phyloP scores from a whole-genome alignment of 2,329 filamentous ascomycete species.

The Hypoxylon sp. region DNA sequence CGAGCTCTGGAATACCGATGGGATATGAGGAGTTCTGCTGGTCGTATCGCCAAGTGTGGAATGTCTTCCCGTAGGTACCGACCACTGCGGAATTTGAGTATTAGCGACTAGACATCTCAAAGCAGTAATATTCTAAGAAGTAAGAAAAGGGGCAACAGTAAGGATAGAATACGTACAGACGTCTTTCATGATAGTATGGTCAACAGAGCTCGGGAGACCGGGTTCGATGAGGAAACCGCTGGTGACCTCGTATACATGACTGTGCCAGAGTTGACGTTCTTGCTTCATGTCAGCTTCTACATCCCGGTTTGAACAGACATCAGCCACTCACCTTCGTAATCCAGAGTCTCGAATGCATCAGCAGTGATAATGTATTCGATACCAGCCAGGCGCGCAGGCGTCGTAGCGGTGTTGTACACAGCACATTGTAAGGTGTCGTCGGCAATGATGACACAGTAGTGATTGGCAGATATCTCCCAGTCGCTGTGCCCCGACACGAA shows the following conservation, averaged over 20 bases:
- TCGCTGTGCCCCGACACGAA: conserved; percentile 44
- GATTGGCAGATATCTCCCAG: conserved; percentile 48
- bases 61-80: conserved; percentile 49
- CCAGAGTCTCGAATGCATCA: conserved; percentile 44
- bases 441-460: conserved; percentile 47
- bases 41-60: conserved; percentile 50
- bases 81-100: conserved; percentile 30
- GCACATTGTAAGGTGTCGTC: conserved; percentile 46
- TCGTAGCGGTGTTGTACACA: conserved; percentile 42
- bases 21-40: conserved; percentile 60
- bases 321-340: conserved; percentile 42
- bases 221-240: conserved; percentile 47
- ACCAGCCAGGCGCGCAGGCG: conserved; percentile 42
- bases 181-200: conserved; percentile 50
- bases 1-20: conserved; percentile 72
- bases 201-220: conserved; percentile 39
- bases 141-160: not conserved
- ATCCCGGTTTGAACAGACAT: not conserved
- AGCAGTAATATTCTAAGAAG: not conserved
- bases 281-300: conserved; percentile 15
- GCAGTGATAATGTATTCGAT: conserved; percentile 47
- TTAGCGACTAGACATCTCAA: conserved; percentile 4
- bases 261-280: conserved; percentile 49
- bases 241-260: conserved; percentile 47
- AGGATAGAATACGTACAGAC: conserved; percentile 28